These are phyloP conservation scores for Penicillium sp. DNA, from an alignment of 2,329 filamentous ascomycete genomes.

Conservation along the genomic window DNA sequence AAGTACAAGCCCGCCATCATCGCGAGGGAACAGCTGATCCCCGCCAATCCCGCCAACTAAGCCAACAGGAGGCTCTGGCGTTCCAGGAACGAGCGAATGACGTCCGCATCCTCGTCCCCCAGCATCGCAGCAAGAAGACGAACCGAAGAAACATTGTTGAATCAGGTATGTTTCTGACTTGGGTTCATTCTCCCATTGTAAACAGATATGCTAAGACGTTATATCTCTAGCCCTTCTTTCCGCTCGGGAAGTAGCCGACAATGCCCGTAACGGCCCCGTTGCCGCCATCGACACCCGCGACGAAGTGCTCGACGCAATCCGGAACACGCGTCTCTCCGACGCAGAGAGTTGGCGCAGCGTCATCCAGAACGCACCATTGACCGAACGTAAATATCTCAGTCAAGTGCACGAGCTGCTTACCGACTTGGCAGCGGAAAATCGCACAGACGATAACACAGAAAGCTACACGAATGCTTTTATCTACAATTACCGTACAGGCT, in stretches of 20 bases:
- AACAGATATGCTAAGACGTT: conserved; percentile 15
- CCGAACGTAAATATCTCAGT: conserved; percentile 76
- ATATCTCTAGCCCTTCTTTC: conserved; percentile 48
- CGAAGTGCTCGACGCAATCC: conserved; percentile 73
- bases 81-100: conserved; percentile 60
- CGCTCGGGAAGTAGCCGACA: conserved; percentile 63
- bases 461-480: conserved; percentile 72
- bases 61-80: conserved; percentile 40
- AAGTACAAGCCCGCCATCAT: conserved; percentile 76
- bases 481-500: conserved; percentile 85
- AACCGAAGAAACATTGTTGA: conserved; percentile 86
- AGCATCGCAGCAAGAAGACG: conserved; percentile 85
- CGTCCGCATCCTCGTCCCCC: conserved; percentile 79
- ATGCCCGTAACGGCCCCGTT: conserved; percentile 74
- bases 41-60: conserved; percentile 43
- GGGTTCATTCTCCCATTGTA: no score
- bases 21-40: conserved; percentile 51
- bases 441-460: conserved; percentile 49
- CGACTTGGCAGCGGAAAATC: conserved; percentile 56
- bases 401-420: conserved; percentile 77
- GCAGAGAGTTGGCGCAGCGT: conserved; percentile 78
- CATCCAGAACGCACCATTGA: conserved; percentile 73
- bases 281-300: conserved; percentile 87
- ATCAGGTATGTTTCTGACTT: conserved; percentile 61
- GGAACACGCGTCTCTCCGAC: conserved; percentile 72